Base-by-base conservation (phyloP, 2,329 filamentous ascomycete species). In the Bertia moriformis region DNA sequence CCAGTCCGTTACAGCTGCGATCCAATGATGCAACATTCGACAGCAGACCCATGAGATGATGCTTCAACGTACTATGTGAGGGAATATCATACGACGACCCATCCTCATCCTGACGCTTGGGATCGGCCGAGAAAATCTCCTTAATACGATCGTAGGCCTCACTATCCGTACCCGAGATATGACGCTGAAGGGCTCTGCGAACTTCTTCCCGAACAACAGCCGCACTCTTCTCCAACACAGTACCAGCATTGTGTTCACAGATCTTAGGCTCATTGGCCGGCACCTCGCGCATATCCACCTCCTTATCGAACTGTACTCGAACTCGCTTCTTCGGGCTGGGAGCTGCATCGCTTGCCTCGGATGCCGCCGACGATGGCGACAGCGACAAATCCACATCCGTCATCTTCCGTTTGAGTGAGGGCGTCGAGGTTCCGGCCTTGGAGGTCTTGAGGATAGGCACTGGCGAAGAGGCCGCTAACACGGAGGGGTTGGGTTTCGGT, bases 21-120 rank as follows among this genome's bases (percentile, higher is more conserved):
- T 71, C 67, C 20, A 83, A 59, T 24, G 73, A 61, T n/a, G 73
- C 71, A 4, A 72, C 65, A 47, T 69, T 75, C 49, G 65, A 69
- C 12, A 73, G 71, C 37, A 83, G 61, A n/a, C 75, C 75, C 46
- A 77, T 59, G 41, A 81, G 60, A 51, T 79, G 79, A 27, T 65
- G 62, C 45, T 71, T 67, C 37, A 79, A 61, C 46, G 32, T 35
- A 17, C 10, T 17, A 7, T 10, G 10, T 12, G 10, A 7, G 12
- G 32, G 32, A 10, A 35, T 7, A 35, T 77, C 72, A 44, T 73
- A 65, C 1, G 66, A 64, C 37, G 66, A 48, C 4, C 44, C 44
- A 14, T 60, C 62, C 20, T 71, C 64, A 5, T 69, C 64, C 19
- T 67, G 65, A 29, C 56, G 52, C 44, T 60, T 61, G 41, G 60